Percentiles rank a stretch among this genome's conserved stretches.
Conservation (phyloP, 306 rosid species). For the Rubus idaeus region DNA sequence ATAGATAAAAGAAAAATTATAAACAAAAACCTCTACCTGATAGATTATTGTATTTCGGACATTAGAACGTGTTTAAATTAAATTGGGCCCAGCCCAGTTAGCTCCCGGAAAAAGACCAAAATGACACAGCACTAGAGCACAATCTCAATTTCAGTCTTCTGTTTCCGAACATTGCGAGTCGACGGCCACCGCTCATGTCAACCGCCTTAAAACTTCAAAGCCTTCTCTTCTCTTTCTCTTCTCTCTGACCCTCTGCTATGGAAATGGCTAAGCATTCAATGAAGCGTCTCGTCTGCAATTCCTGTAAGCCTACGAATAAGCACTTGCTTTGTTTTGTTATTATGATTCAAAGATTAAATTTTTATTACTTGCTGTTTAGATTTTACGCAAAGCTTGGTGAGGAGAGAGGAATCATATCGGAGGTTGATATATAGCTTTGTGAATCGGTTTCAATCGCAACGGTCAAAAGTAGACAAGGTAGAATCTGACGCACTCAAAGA, state of each 20-base stretch:
- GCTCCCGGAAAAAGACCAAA: background rate
- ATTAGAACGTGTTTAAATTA: no score
- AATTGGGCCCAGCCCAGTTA: background rate
- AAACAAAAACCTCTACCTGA: no score
- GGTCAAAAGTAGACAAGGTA: conserved; percentile 48
- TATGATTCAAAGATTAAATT: background rate
- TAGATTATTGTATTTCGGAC: no score
- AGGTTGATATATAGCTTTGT: conserved; percentile 41
- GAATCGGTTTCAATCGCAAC: conserved; percentile 49
- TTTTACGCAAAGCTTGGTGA: conserved; percentile 34
- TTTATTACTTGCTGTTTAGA: conserved; percentile 31
- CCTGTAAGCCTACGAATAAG: conserved; percentile 14
- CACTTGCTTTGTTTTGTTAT: background rate
- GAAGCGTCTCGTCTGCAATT: conserved; percentile 24
- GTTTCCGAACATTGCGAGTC: conserved; percentile 6
- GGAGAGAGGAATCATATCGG: conserved; percentile 44
- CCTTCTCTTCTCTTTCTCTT: background rate
- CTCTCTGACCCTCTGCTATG: background rate
- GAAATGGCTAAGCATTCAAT: conserved; percentile 24
- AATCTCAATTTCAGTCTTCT: background rate
- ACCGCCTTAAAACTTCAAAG: conserved; percentile 1
- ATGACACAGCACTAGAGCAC: background rate
- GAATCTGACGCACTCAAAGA: conserved; percentile 40
- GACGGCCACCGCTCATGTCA: background rate
- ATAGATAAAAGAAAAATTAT: no score